Base-by-base conservation (phyloP, 2,329 filamentous ascomycete genomes). In the Cytospora mali region DNA sequence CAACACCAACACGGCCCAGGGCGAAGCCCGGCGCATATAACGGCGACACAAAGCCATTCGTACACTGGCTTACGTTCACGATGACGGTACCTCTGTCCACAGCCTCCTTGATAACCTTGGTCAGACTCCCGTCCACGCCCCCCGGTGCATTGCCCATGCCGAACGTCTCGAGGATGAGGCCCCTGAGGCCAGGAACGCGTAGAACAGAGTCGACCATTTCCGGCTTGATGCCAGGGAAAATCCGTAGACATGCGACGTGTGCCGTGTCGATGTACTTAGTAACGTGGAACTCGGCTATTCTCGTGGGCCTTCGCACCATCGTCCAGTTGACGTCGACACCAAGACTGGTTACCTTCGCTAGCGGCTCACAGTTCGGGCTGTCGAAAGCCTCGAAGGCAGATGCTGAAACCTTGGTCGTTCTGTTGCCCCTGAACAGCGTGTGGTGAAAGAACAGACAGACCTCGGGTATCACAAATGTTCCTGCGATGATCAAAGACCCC, bases 381-480 rank as follows among this genome's bases (percentile, higher is more conserved):
- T 88, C 89, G 74, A 97, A 97, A 7, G 92, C 93, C 62, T 91
- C 88, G 73, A 96, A 97, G 59, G 91, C 87, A 63, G 90, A 91
- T 6, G 93, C 91, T 16, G 92, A 93, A 33, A 96, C 87, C 75
- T 97, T 97, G 66, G 91, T 95, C 11, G 91, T 88, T 64, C 93
- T 83, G 76, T 96, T 97, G 18, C 93, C 93, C 28, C 93, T 87
- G 77, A 93, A 96, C 23, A 97, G 84, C 68, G 88, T 92, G 78
- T 96, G 91, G 76, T 95, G 92, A 81, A 97, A 97, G 80, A 96
- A 97, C 39, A 97, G 83, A 73, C 92, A 93, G 58, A 97, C 93
- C 74, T 97, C 93, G 0, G 93, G 93, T 62, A 97, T 92, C 78
- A 92, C 90, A 72, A 96, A 96, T 64, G 95, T 95, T 35, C 92